Base-by-base conservation (phyloP, 2,329 filamentous ascomycete species). In the Pochonia chlamydosporia region DNA sequence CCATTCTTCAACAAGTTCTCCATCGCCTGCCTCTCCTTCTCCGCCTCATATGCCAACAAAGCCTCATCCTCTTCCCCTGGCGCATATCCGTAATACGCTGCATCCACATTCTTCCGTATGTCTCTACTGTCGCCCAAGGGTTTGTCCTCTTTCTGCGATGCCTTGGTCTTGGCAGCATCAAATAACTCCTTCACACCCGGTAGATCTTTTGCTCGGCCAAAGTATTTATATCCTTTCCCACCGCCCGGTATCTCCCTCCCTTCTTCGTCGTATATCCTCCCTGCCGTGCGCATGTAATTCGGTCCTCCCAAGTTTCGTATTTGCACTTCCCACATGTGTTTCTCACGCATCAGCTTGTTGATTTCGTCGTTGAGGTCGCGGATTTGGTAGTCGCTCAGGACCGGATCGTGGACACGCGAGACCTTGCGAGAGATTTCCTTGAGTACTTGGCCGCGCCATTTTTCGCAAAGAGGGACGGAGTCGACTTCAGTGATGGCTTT, bases 351-450 rank as follows among this genome's bases (percentile, higher is more conserved):
- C 52, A 96, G 79, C 72, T 96, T 95, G 76, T 99, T 99, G 76
- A 99, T 95, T 70, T 99, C 93, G 68, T 99, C 93, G 72, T 99
- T 99, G 63, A 99, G 76, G 69, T 99, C 93, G 61, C 93, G 85
- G 67, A 99, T 89, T 75, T 97, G 93, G 73, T 87, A 97, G 75
- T 99, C 93, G 69, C 83, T 89, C n/a, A 99, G 78, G 40, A 85
- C 84, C 8, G 81, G 74, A 59, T 99, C 93, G 66, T 99, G 93
- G 71, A 99, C 97, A 63, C 88, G 88, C 54, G 89, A 89, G 49
- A 99, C 89, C 69, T 99, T 99, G 69, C 93, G 90, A 54, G 86
- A 92, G 61, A 99, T 92, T 66, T 99, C 93, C 66, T 95, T 95
- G 52, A 99, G 82, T 25, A 97, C 92, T 65, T 97, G 93, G 35